Evolutionary conservation across 345 rosid genomes (phyloP).

Genomic region (Carallia pectinifolia): DNA sequence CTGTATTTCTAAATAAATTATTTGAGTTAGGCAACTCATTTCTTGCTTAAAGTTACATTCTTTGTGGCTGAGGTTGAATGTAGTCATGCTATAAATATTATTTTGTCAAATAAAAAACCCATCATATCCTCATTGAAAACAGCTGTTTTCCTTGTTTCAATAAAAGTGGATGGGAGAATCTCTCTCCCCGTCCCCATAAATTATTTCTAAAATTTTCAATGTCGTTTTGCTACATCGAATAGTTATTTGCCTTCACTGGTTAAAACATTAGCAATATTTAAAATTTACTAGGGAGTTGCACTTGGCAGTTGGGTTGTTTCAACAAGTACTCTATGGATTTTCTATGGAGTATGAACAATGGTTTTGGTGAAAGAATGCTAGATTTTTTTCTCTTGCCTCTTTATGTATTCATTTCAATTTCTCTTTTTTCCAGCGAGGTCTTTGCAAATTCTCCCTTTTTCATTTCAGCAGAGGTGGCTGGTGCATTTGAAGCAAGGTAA

Average conservation of each 20-base stretch:
- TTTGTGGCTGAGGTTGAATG: too few species aligned
- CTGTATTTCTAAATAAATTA: too few species aligned
- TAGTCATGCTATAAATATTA: too few species aligned
- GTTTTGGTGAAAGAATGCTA: slow-evolving; percentile 2
- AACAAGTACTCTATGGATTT: neutral
- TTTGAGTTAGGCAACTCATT: neutral
- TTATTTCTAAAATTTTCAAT: neutral
- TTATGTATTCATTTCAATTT: slow-evolving; percentile 13
- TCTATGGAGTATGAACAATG: neutral
- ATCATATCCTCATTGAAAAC: too few species aligned
- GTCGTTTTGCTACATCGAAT: neutral
- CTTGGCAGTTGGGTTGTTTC: neutral
- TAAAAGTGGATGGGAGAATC: too few species aligned
- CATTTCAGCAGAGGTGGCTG: slow-evolving; percentile 83
- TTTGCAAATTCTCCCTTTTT: slow-evolving; percentile 92
- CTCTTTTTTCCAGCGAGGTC: slow-evolving; percentile 60
- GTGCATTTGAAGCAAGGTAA: slow-evolving; percentile 61
- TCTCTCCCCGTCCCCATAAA: neutral
- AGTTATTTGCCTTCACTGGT: neutral
- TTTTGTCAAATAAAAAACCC: too few species aligned
- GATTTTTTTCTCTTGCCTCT: slow-evolving; percentile 1
- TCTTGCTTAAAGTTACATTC: neutral
- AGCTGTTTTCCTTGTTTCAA: too few species aligned
- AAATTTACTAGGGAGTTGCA: neutral
- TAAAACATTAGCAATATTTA: neutral